phyloP scores from a whole-genome alignment of 2,329 filamentous ascomycete genomes.

The Trichoderma hamatum region DNA sequence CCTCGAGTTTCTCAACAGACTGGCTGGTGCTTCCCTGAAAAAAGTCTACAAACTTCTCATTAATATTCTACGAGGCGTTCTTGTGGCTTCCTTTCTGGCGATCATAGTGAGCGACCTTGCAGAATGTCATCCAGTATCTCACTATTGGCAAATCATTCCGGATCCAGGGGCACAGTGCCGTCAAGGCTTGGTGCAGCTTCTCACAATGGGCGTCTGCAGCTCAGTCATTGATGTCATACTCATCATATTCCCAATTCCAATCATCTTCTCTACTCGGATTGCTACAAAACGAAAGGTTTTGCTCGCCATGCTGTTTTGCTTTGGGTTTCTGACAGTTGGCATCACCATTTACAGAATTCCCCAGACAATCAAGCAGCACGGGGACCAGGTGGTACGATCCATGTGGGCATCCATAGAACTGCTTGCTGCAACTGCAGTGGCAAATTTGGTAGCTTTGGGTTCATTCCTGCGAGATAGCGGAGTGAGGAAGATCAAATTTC shows the following conservation, averaged over 20 bases:
- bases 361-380: slow-evolving; percentile 3
- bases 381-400: slow-evolving; percentile 5
- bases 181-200: slow-evolving; percentile 9
- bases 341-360: slow-evolving; percentile 13
- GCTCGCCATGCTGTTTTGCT: slow-evolving; percentile 14
- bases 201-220: slow-evolving; percentile 12
- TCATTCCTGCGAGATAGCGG: slow-evolving; percentile 13
- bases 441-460: slow-evolving; percentile 9
- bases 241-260: slow-evolving; percentile 13
- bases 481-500: slow-evolving; percentile 20
- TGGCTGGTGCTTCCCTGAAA: slow-evolving; percentile 2
- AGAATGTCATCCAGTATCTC: slow-evolving; percentile 7
- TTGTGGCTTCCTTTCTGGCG: slow-evolving; percentile 11
- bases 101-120: slow-evolving; percentile 5
- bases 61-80: background rate
- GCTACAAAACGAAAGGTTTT: slow-evolving; percentile 5
- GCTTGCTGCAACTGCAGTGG: slow-evolving; percentile 15
- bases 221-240: slow-evolving; percentile 12
- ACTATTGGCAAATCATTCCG: slow-evolving; percentile 10
- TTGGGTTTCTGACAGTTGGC: slow-evolving; percentile 8
- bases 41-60: slow-evolving; percentile 5
- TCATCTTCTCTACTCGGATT: slow-evolving; percentile 15
- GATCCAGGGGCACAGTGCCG: slow-evolving; percentile 13
- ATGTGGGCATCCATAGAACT: slow-evolving; percentile 18
- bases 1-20: slow-evolving; percentile 7